Evolutionary conservation across 1,139 yeast genomes (phyloP), one percentile per base, ranked within the genome.

Genomic region (Debaryomycetaceae sp.): DNA sequence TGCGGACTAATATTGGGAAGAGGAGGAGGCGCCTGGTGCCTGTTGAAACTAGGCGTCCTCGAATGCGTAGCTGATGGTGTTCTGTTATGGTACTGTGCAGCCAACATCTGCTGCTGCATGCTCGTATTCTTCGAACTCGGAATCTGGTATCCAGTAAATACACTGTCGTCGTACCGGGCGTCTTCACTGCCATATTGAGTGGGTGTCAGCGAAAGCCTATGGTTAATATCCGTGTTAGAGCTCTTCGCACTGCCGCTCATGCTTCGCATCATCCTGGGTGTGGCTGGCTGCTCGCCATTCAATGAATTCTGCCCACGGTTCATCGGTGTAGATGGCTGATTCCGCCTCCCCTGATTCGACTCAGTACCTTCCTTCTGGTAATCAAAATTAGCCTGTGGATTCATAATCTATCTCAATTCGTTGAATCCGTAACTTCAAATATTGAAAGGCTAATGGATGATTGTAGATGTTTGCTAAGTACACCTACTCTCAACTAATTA

Each of bases 211-310:
- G 32, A 26, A 36, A 33, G 39, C 41, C 39, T 42, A 37, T 41
- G 49, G 43, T 38, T 41, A 45, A 33, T 15, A 6, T 30, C 34
- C 43, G 22, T 43, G 44, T 35, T 42, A 39, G 31, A 50, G 35
- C 46, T 46, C 38, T 58, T 63, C 42, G 65, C 47, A 35, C 67
- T 59, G 31, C 72, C 70, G 47, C 72, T 69, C 9, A 73, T 74
- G 49, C 78, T 79, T 45, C 88, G 70, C 51, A 84, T 65, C 92
- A 84, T 84, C 51, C 91, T 66, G n/a, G 89, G 86, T 1, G 91
- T 83, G 3, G 91, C 91, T 2, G 88, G 89, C 39, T 65, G 73
- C 19, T 15, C 28, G 14, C 28, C 26, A n/a, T 34, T 19, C 17
- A 17, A 32, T 18, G 26, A 32, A 32, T 37, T 35, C 16, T 39